A percentile compares a stretch with the other conserved stretches of the same genome.
These are phyloP conservation scores for Pseudocercospora fuligena DNA, from an alignment of 2,329 filamentous ascomycete genomes.

Conservation along the genomic window DNA sequence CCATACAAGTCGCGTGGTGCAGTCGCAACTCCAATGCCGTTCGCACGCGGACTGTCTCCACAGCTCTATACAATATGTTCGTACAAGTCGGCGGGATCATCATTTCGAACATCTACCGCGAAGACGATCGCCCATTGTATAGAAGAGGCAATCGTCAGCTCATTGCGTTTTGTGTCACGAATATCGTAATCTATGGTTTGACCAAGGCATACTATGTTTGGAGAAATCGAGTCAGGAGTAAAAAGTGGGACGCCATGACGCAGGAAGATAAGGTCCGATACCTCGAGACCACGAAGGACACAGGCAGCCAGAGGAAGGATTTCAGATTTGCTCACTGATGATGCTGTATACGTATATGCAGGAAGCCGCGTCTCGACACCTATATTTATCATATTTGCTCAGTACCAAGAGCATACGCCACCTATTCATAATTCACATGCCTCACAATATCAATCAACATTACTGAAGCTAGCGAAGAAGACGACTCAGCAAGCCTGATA, in stretches of 20 bases:
- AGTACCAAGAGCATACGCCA: too few species aligned
- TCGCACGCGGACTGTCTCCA: conserved; percentile 47
- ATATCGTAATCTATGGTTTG: conserved; percentile 36
- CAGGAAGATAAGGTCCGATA: conserved; percentile 40
- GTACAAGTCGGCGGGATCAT: conserved; percentile 52
- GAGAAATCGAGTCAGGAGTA: conserved; percentile 28
- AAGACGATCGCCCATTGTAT: conserved; percentile 50
- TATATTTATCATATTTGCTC: too few species aligned
- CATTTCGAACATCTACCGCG: conserved; percentile 52
- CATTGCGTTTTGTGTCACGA: conserved; percentile 33
- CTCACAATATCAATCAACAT: not conserved
- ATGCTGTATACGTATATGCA: too few species aligned
- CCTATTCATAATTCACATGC: not conserved
- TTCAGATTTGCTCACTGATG: conserved; percentile 39
- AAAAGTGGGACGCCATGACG: conserved; percentile 44
- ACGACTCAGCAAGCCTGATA: not conserved
- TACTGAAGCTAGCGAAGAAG: not conserved
- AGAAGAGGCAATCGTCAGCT: conserved; percentile 46
- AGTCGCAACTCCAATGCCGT: conserved; percentile 48
- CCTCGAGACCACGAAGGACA: conserved; percentile 40
- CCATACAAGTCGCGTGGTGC: conserved; percentile 48
- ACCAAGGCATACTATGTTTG: conserved; percentile 40
- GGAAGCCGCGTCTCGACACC: too few species aligned
- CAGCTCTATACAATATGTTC: conserved; percentile 46
- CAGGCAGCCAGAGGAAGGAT: conserved; percentile 42